Evolutionary conservation across 495 filamentous ascomycete species (phyloP).

Genomic region (Opeltia flavorubescens): DNA sequence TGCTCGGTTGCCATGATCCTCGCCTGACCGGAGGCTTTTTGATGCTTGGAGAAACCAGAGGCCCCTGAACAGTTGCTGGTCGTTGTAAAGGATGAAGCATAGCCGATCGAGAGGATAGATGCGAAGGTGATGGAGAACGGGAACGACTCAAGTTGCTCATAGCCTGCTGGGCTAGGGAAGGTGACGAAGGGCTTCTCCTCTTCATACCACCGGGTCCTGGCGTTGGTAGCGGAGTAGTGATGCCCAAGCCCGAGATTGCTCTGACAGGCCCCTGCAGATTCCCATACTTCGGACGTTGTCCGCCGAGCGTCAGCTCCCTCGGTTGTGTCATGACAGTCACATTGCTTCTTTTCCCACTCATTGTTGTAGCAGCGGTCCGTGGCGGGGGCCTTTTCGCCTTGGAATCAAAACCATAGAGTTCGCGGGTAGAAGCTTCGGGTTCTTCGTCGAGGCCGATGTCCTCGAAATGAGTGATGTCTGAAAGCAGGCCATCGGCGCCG

Average conservation of each 20-base stretch:
- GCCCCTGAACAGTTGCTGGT: slow-evolving; percentile 3
- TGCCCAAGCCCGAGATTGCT: slow-evolving; percentile 14
- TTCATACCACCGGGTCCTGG: slow-evolving; percentile 18
- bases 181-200: slow-evolving; percentile 26
- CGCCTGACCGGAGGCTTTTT: slow-evolving; percentile 8
- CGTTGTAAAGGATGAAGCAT: neutral
- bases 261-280: slow-evolving; percentile 24
- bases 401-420: slow-evolving; percentile 13
- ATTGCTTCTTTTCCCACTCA: slow-evolving; percentile 5
- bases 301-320: slow-evolving; percentile 22
- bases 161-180: slow-evolving; percentile 21
- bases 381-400: slow-evolving; percentile 10
- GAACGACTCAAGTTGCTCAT: slow-evolving; percentile 20
- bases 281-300: slow-evolving; percentile 21
- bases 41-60: slow-evolving; percentile 1
- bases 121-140: slow-evolving; percentile 24
- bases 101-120: neutral
- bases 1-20: slow-evolving; percentile 53
- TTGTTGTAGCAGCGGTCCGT: slow-evolving; percentile 1
- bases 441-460: slow-evolving; percentile 82
- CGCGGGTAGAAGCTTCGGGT: neutral
- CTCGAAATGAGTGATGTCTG: slow-evolving; percentile 73
- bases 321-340: slow-evolving; percentile 2
- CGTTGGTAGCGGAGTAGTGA: slow-evolving; percentile 16
- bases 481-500: slow-evolving; percentile 48